phyloP scores from a whole-genome alignment of 116 monocot species.

The Iris pallida region DNA sequence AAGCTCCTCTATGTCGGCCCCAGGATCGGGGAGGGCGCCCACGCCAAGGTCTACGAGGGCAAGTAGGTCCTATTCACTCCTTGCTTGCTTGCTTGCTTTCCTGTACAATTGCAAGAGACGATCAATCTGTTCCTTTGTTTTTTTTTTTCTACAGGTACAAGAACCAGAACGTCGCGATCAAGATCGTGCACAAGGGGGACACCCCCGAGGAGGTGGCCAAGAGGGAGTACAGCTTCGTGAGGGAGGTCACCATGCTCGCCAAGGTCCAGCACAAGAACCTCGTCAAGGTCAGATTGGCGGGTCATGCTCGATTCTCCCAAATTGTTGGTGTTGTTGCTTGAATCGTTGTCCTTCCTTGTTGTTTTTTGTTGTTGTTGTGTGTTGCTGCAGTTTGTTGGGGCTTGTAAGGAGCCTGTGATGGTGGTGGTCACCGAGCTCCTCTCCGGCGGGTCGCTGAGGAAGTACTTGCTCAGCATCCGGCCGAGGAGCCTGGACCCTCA shows the following conservation, averaged over 20 bases:
- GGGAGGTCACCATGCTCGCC: constrained; percentile 84
- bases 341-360: constrained; percentile 1
- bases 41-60: constrained; percentile 93
- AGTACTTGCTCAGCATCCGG: constrained; percentile 68
- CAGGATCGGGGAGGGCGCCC: constrained; percentile 87
- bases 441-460: constrained; percentile 76
- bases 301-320: no score
- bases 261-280: constrained; percentile 93
- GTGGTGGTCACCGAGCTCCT: constrained; percentile 98
- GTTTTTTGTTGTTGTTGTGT: neutral
- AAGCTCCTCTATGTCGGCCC: constrained; percentile 81
- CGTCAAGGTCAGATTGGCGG: constrained; percentile 52
- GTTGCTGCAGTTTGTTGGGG: constrained; percentile 71
- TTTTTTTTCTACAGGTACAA: constrained; percentile 52
- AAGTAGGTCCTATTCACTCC: constrained; percentile 43
- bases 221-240: constrained; percentile 69
- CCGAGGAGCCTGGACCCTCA: constrained; percentile 66
- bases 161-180: constrained; percentile 93
- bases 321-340: constrained; percentile 1
- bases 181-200: constrained; percentile 81
- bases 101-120: neutral
- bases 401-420: constrained; percentile 94
- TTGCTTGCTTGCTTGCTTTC: no score
- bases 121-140: no score
- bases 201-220: constrained; percentile 72